Evolutionary conservation across 805 yeast species (phyloP), one percentile per base, ranked within the genome.

Genomic region (Pichia membranifaciens): DNA sequence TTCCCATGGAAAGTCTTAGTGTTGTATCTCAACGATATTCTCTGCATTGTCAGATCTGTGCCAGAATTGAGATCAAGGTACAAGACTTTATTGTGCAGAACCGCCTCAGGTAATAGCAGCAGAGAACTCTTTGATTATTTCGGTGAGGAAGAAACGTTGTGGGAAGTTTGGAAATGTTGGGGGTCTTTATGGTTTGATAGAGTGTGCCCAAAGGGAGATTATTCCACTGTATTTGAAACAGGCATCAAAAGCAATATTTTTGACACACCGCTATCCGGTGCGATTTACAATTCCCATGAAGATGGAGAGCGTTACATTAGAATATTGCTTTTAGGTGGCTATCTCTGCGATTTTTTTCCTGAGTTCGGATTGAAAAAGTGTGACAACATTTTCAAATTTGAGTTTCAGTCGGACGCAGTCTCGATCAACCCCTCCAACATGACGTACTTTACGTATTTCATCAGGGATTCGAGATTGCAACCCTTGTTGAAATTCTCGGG

Each of bases 141-240:
- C 55, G 73, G 78, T 52, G 70, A 75, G 42, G 73, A 77, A 59
- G 91, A 84, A 59, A 75, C 70, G 38, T 66, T 85, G 43, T 79
- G 85, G 38, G 95, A 86, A 63, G 84, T 81, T 18, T 85, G 90
- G 90, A 82, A 81, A 59, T 81, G 89, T 57, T 84, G 91, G 88
- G 95, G 95, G 2, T 76, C 88, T 0, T 60, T 86, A 37, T 85
- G 93, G 91, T 86, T 78, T 64, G 90, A 85, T 62, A 67, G 68
- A 22, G 68, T 85, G 35, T 58, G 68, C 15, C 60, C 71, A 38
- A 84, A 83, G 57, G 69, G 67, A 4, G 85, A 80, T 53, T 76
- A 74, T 53, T 65, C 65, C 36, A 74, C 69, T 41, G 65, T 70
- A 32, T 70, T 65, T 41, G 72, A 73, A 20, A 76, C 82, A 3